Evolutionary conservation across 192 early-diverging fungal species (phyloP).

Genomic region (Coemansia sp.): DNA sequence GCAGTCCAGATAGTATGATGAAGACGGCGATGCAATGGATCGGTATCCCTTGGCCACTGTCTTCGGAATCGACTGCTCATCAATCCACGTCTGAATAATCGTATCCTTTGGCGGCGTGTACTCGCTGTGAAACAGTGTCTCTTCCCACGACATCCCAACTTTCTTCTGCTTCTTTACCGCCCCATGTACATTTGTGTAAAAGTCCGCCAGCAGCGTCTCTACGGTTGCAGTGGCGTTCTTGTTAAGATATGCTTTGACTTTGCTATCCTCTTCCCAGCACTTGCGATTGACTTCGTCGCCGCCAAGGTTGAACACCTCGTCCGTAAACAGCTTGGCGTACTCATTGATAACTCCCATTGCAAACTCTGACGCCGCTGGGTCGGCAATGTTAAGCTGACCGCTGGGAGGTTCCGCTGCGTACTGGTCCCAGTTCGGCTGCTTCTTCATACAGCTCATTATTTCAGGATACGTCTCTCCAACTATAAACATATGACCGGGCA

Average conservation of each 20-base stretch:
- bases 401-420: slow-evolving; percentile 74
- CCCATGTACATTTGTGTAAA: slow-evolving; percentile 57
- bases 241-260: slow-evolving; percentile 43
- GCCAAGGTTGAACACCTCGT: slow-evolving; percentile 73
- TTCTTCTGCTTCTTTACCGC: slow-evolving; percentile 55
- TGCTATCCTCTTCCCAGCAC: slow-evolving; percentile 64
- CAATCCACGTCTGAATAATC: slow-evolving; percentile 72
- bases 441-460: slow-evolving; percentile 60
- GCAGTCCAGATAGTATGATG: slow-evolving; percentile 75
- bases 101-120: slow-evolving; percentile 61
- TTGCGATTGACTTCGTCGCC: slow-evolving; percentile 73
- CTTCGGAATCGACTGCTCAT: slow-evolving; percentile 58
- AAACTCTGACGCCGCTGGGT: slow-evolving; percentile 63
- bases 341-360: slow-evolving; percentile 66
- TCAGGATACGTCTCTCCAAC: slow-evolving; percentile 58
- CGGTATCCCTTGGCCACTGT: slow-evolving; percentile 64
- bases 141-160: slow-evolving; percentile 78
- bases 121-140: slow-evolving; percentile 62
- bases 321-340: slow-evolving; percentile 65
- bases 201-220: slow-evolving; percentile 47
- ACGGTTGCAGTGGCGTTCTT: slow-evolving; percentile 35
- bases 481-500: slow-evolving; percentile 74
- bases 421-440: slow-evolving; percentile 61
- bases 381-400: slow-evolving; percentile 77
- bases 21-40: slow-evolving; percentile 61